phyloP scores from a whole-genome alignment of 1,284 basidiomycete species.

The Irpex sp. region DNA sequence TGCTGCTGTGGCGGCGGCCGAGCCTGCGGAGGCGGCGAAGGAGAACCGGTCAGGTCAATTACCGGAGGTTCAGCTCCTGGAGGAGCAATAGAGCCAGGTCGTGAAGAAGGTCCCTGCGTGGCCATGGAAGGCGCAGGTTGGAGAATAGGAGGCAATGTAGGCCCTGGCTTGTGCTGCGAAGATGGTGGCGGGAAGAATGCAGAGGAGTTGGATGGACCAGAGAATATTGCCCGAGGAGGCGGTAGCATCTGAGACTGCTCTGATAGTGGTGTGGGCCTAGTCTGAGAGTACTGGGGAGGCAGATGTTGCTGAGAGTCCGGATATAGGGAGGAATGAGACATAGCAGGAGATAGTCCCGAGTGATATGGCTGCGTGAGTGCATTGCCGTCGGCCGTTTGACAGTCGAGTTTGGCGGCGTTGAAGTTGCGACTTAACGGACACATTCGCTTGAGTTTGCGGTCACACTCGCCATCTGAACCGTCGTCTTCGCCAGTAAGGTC shows the following conservation, averaged over 20 bases:
- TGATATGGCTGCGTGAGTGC: constrained; percentile 17
- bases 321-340: constrained; percentile 25
- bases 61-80: constrained; percentile 38
- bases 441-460: constrained; percentile 25
- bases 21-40: constrained; percentile 59
- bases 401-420: constrained; percentile 17
- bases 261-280: background rate
- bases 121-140: background rate
- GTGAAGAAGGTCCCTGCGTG: background rate
- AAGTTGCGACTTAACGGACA: constrained; percentile 23
- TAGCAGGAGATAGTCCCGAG: constrained; percentile 28
- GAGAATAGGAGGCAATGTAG: constrained; percentile 13
- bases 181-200: constrained; percentile 25
- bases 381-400: constrained; percentile 8
- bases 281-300: constrained; percentile 4
- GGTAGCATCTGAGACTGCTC: background rate
- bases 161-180: background rate
- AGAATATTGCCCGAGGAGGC: constrained; percentile 15
- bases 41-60: constrained; percentile 75
- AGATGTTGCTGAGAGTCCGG: constrained; percentile 8
- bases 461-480: constrained; percentile 20
- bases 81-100: background rate
- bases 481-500: constrained; percentile 32
- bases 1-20: constrained; percentile 6
- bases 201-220: constrained; percentile 28